Percentiles rank a stretch among this genome's conserved stretches.
These are phyloP conservation scores for Brettanomyces bruxellensis DNA, from an alignment of 805 yeast species.

Conservation along the genomic window DNA sequence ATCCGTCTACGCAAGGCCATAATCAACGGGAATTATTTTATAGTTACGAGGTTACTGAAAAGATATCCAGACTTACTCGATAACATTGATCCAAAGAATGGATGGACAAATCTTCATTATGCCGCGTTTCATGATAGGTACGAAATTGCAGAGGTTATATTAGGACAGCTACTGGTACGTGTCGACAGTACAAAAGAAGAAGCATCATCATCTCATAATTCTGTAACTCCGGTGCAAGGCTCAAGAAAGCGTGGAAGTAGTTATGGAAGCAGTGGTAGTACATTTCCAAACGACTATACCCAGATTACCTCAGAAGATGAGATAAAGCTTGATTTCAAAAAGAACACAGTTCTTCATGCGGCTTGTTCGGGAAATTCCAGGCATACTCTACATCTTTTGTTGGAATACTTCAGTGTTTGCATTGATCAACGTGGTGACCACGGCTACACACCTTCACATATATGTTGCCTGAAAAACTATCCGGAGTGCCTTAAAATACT, in stretches of 20 bases:
- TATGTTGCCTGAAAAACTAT: conserved; percentile 52
- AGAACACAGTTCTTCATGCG: conserved; percentile 61
- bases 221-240: background rate
- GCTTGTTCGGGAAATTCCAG: conserved; percentile 46
- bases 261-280: conserved; percentile 7
- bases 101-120: conserved; percentile 80
- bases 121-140: conserved; percentile 69
- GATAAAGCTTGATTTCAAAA: conserved; percentile 38
- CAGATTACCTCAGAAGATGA: conserved; percentile 27
- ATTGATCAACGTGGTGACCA: conserved; percentile 38
- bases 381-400: conserved; percentile 62
- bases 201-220: background rate
- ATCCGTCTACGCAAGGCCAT: conserved; percentile 62
- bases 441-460: conserved; percentile 61
- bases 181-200: conserved; percentile 6
- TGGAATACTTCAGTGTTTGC: conserved; percentile 47
- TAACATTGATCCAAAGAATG: conserved; percentile 59
- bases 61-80: conserved; percentile 63
- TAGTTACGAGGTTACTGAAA: conserved; percentile 55
- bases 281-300: conserved; percentile 9
- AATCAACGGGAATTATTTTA: conserved; percentile 48
- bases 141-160: conserved; percentile 32
- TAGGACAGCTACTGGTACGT: conserved; percentile 7
- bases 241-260: background rate
- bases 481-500: conserved; percentile 56